Conservation (phyloP, 352 stramenopile species). For the Phytophthora cryptogea region DNA sequence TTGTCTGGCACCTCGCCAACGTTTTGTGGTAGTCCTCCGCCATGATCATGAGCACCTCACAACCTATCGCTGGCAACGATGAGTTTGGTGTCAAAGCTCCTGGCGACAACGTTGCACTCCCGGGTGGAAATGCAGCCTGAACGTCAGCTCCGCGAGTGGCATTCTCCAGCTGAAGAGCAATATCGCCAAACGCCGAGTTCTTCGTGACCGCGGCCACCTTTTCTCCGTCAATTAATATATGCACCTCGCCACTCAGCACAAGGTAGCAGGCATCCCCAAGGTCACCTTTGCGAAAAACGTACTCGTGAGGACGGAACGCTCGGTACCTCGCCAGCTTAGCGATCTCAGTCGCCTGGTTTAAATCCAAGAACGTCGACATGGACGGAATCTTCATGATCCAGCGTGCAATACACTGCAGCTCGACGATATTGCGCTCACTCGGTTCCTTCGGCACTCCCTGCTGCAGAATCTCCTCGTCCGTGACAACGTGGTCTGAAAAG, state of each 20-base stretch:
- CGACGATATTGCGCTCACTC: conserved; percentile 67
- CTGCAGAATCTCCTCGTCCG: conserved; percentile 68
- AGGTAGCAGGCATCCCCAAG: conserved; percentile 72
- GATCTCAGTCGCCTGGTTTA: conserved; percentile 72
- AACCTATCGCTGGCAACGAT: conserved; percentile 27
- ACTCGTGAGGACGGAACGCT: conserved; percentile 52
- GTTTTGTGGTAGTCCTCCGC: conserved; percentile 79
- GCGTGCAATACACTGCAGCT: conserved; percentile 70
- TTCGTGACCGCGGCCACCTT: conserved; percentile 61
- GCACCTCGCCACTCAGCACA: conserved; percentile 60
- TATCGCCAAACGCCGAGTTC: conserved; percentile 71
- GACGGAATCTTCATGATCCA: conserved; percentile 82
- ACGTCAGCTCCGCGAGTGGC: conserved; percentile 73
- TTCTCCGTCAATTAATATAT: conserved; percentile 67
- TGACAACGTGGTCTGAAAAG: conserved; percentile 62
- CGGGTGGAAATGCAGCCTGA: conserved; percentile 33
- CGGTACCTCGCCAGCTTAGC: conserved; percentile 65
- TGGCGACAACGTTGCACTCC: conserved; percentile 4
- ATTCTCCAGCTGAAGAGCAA: conserved; percentile 73
- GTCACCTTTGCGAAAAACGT: conserved; percentile 68
- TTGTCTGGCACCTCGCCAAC: conserved; percentile 61
- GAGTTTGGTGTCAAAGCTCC: conserved; percentile 6
- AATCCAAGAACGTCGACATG: conserved; percentile 66
- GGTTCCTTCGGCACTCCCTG: conserved; percentile 69
- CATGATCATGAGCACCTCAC: conserved; percentile 70